Conservation (phyloP, 495 filamentous ascomycete species). For the Lophiotrema nucula region DNA sequence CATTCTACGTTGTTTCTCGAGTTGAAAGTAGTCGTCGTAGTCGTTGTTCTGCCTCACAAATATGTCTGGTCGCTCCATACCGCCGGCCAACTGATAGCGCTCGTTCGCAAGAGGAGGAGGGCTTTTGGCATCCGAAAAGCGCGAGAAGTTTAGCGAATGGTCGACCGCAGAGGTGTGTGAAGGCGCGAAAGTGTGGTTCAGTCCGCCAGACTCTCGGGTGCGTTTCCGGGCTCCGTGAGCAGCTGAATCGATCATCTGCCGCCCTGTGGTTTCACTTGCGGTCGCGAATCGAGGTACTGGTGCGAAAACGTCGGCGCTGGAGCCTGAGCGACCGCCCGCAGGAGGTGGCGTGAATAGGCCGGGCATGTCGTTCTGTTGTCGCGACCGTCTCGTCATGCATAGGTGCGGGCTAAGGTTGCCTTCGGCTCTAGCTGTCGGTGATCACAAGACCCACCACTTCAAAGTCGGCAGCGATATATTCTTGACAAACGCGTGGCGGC, state of each 20-base stretch:
- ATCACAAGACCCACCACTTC: too few relatives aligned
- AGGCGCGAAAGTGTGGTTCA: neutral
- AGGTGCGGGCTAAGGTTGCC: conserved; percentile 3
- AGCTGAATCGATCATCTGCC: conserved; percentile 20
- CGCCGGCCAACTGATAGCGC: conserved; percentile 60
- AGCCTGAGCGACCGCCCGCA: neutral
- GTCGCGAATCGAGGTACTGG: conserved; percentile 12
- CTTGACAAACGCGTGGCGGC: too few relatives aligned
- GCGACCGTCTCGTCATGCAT: conserved; percentile 14
- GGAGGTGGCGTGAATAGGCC: conserved; percentile 11
- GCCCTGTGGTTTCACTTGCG: conserved; percentile 13
- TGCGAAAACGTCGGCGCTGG: conserved; percentile 1
- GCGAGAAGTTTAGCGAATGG: conserved; percentile 20
- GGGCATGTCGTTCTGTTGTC: conserved; percentile 14
- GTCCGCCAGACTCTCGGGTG: conserved; percentile 3
- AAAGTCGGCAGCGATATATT: too few relatives aligned
- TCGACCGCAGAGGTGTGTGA: conserved; percentile 1
- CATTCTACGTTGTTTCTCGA: conserved; percentile 48
- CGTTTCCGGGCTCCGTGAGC: conserved; percentile 25
- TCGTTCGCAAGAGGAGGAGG: conserved; percentile 54
- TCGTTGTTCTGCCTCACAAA: conserved; percentile 49
- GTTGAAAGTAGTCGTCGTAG: conserved; percentile 43
- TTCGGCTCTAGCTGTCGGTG: conserved; percentile 4
- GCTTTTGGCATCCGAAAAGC: conserved; percentile 32
- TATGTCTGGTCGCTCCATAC: conserved; percentile 58